Percentiles rank a stretch among this genome's conserved stretches.
Evolutionary conservation across 768 basidiomycete genomes (phyloP).

Genomic region (Leccinum truebloodii): DNA sequence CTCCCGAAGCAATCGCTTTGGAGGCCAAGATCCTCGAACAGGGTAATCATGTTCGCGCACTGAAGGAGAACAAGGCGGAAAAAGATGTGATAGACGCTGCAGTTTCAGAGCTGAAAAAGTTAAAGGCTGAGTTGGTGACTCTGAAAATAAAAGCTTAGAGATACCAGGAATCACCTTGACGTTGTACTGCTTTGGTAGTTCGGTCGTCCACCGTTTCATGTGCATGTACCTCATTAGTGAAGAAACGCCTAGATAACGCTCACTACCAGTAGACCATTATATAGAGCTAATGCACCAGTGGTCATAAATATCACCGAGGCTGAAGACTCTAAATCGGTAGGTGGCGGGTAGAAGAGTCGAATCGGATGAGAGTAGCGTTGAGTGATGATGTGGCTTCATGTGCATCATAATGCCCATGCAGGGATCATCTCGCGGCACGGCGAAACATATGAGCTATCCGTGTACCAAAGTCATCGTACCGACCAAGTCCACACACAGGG

Average conservation of each 20-base stretch:
- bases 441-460: too few relatives aligned
- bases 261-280: too few relatives aligned
- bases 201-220: not conserved
- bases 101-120: constrained; percentile 60
- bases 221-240: not conserved
- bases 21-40: constrained; percentile 78
- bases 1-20: constrained; percentile 68
- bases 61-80: constrained; percentile 55
- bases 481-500: too few relatives aligned
- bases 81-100: constrained; percentile 48
- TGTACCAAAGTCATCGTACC: not conserved
- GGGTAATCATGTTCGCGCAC: constrained; percentile 65
- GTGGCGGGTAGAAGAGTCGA: not conserved
- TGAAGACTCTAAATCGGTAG: not conserved
- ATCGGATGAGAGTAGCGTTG: not conserved
- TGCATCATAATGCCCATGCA: not conserved
- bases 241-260: not conserved
- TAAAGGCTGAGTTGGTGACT: constrained; percentile 57
- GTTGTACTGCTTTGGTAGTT: not conserved
- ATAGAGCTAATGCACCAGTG: not conserved
- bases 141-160: constrained; percentile 13
- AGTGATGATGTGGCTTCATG: not conserved
- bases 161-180: not conserved
- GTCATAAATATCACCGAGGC: not conserved
- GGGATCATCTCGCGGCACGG: not conserved